Evolutionary conservation across 2,329 filamentous ascomycete genomes (phyloP), one percentile per base, ranked within the genome.

Genomic region (Sordariomycetes sp.): DNA sequence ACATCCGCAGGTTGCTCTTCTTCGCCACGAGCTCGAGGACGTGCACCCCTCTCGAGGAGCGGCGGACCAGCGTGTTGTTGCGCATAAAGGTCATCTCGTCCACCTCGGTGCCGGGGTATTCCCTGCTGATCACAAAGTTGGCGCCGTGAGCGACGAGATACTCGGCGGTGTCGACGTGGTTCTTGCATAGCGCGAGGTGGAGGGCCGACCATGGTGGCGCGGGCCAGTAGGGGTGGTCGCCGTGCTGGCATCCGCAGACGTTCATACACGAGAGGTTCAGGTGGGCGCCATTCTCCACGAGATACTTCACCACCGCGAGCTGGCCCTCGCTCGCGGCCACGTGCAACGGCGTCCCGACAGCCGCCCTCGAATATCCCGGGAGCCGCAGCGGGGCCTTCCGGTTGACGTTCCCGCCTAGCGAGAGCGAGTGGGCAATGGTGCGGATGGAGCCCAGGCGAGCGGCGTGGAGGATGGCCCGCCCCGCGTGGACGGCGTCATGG

Each of bases 201-300:
- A 58, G 52, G 24, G 57, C 18, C 7, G 57, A 46, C 57, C 57
- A 58, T 4, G 57, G 57, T 3, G 57, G 20, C 2, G 50, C 22
- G 35, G 57, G 57, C 50, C 24, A 58, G 57, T 54, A 58, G 3
- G 57, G 57, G 25, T 58, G 51, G 40, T 58, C 57, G 11, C 20
- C 50, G 40, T 58, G 57, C 22, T 54, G 34, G 28, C 57, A 58
- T 5, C n/a, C 24, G 34, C 57, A 58, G 12, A 58, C 20, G 25
- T 54, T 25, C 51, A 54, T 54, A 51, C 51, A 35, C 20, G 25
- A 35, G 28, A 37, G 35, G 51, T 54, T 34, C 18, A 54, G 16
- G 16, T 34, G 43, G 22, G 57, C 57, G 24, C 50, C 57, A n/a
- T 48, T 32, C 18, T 46, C 35, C n/a, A 58, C 37, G 22, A 58